Evolutionary conservation across 768 basidiomycete species (phyloP).

Genomic region (Suillus brevipes): DNA sequence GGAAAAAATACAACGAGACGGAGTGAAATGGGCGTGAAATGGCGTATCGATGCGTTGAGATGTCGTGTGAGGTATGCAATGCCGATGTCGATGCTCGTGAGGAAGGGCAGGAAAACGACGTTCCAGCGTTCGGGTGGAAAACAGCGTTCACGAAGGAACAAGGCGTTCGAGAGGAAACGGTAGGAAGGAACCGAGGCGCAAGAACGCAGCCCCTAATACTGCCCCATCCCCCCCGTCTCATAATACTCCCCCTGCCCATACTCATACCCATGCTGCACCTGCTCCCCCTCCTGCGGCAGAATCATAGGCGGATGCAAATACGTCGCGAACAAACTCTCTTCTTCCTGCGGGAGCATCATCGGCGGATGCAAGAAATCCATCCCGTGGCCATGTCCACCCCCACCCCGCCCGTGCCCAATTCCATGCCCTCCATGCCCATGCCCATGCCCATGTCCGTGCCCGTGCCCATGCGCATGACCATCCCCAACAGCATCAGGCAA

Average conservation of each 20-base stretch:
- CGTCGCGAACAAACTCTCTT: conserved; percentile 57
- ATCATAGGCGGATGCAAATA: conserved; percentile 61
- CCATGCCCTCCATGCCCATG: neutral
- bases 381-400: neutral
- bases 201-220: too few species aligned
- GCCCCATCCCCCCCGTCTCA: conserved; percentile 37
- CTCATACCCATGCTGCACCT: conserved; percentile 11
- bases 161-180: too few species aligned
- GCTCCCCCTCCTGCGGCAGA: conserved; percentile 40
- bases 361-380: conserved; percentile 76
- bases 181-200: too few species aligned
- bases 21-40: neutral
- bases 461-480: too few species aligned
- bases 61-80: neutral
- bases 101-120: neutral
- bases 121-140: too few species aligned
- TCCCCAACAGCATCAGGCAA: conserved; percentile 36
- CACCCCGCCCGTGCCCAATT: neutral
- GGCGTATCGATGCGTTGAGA: neutral
- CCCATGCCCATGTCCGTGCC: neutral
- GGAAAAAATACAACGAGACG: neutral
- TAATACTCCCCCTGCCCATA: conserved; percentile 32
- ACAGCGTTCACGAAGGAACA: conserved; percentile 3
- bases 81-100: neutral
- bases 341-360: conserved; percentile 60